These are phyloP conservation scores for Colletotrichum orchidophilum DNA, from an alignment of 2,329 filamentous ascomycete species.

Conservation along the genomic window DNA sequence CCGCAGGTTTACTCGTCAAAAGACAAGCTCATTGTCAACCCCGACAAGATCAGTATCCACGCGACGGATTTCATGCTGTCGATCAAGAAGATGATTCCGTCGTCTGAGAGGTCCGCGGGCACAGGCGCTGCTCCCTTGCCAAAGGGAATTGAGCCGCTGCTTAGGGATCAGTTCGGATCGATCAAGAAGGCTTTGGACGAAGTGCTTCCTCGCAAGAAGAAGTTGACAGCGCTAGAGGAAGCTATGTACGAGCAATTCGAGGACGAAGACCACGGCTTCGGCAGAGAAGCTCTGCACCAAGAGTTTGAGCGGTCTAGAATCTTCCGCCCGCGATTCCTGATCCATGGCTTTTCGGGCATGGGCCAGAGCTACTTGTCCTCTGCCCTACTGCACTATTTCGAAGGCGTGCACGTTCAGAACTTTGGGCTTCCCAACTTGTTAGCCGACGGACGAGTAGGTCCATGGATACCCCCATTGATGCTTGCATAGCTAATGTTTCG, in stretches of 20 bases:
- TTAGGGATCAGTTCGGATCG: slow-evolving; percentile 76
- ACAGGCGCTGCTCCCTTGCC: slow-evolving; percentile 86
- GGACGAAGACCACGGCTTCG: slow-evolving; percentile 84
- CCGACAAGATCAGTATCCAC: slow-evolving; percentile 83
- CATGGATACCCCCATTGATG: no score
- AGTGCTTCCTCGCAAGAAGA: slow-evolving; percentile 85
- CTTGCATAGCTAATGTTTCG: slow-evolving; percentile 22
- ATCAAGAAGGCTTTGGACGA: slow-evolving; percentile 77
- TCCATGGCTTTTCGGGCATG: slow-evolving; percentile 87
- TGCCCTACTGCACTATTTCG: slow-evolving; percentile 88
- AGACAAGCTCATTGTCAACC: slow-evolving; percentile 89
- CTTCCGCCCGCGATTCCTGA: slow-evolving; percentile 87
- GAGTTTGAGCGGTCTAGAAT: slow-evolving; percentile 90
- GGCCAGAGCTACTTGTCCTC: slow-evolving; percentile 90
- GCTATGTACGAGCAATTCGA: slow-evolving; percentile 90
- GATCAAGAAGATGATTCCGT: slow-evolving; percentile 94
- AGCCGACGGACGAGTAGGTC: slow-evolving; percentile 79
- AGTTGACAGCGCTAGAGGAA: slow-evolving; percentile 89
- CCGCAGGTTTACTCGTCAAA: slow-evolving; percentile 94
- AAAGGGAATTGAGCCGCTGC: slow-evolving; percentile 80
- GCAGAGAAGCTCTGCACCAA: slow-evolving; percentile 76
- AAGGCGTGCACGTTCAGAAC: slow-evolving; percentile 92
- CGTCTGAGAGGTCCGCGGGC: slow-evolving; percentile 88
- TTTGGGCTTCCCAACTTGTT: slow-evolving; percentile 91
- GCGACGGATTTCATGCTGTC: slow-evolving; percentile 98